Evolutionary conservation across 2,329 filamentous ascomycete species (phyloP), one percentile per base, ranked within the genome.

Genomic region (Monilinia aucupariae): DNA sequence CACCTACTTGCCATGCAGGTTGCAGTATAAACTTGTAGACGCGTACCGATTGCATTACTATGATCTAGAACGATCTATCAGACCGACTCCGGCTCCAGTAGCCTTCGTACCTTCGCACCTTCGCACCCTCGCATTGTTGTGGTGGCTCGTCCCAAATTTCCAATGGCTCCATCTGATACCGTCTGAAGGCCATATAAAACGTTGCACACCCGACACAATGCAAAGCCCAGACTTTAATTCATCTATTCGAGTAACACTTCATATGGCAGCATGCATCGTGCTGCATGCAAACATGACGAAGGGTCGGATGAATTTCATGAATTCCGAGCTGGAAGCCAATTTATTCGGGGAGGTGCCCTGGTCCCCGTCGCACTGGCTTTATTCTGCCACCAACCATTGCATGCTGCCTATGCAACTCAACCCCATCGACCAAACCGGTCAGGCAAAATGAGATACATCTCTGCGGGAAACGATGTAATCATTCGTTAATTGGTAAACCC

Each of bases 121-220:
- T 12, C 37, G 6, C n/a, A 47, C 4, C 9, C 3, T 27, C 22
- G 4, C 22, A 22, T 15, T 52, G n/a, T 32, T 55, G 25, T 43
- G 52, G 25, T 32, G 52, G 39, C 30, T 30, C 52, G 17, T 39
- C 37, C 37, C 37, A 39, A 39, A 39, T 15, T 30, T 10, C 25
- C 37, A 27, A 41, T 32, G 8, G 39, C 43, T 22, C 27, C 41
- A 25, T 56, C 53, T 47, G 53, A 56, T 55, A 15, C 27, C 41
- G 17, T 56, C 53, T 47, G 53, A 56, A 56, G 41, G 27, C 41
- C 20, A 34, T 10, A 7, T 47, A 20, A 56, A 56, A 56, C 53
- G 39, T 34, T 34, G n/a, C 17, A 34, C 37, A 39, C 5, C 37
- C 12, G 37, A 39, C 2, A 39, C 20, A 20, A 45, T 34, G 41